Evolutionary conservation across 805 yeast species (phyloP).

Genomic region (Helenozyma rhizophorensis): DNA sequence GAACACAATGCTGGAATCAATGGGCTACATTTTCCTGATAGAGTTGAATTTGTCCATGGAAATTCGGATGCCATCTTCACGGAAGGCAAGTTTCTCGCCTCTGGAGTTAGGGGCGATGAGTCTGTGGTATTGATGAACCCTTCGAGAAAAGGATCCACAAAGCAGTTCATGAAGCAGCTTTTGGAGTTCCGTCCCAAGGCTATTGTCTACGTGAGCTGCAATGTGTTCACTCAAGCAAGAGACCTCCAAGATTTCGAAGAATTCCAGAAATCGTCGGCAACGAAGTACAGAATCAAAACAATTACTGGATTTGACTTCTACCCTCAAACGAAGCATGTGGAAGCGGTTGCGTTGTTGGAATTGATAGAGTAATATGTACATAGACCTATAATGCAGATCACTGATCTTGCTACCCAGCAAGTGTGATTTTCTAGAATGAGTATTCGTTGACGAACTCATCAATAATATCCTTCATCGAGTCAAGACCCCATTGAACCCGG

Average conservation of each 20-base stretch:
- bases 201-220: constrained; percentile 41
- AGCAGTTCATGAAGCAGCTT: constrained; percentile 32
- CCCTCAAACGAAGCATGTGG: constrained; percentile 59
- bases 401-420: no score
- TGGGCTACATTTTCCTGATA: constrained; percentile 25
- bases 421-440: not conserved
- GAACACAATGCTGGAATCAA: constrained; percentile 36
- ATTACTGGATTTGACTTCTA: constrained; percentile 43
- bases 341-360: constrained; percentile 47
- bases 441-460: constrained; percentile 33
- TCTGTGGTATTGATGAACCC: constrained; percentile 42
- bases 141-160: constrained; percentile 39
- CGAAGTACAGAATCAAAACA: constrained; percentile 14
- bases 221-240: constrained; percentile 43
- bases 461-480: constrained; percentile 48
- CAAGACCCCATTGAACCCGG: constrained; percentile 67
- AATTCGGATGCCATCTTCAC: constrained; percentile 34
- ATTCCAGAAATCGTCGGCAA: constrained; percentile 14
- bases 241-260: constrained; percentile 30
- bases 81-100: constrained; percentile 18
- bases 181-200: constrained; percentile 32
- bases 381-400: no score
- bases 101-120: constrained; percentile 27
- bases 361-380: no score
- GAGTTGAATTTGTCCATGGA: constrained; percentile 33